Evolutionary conservation across 306 rosid species (phyloP), one percentile per base, ranked within the genome.

Genomic region (Ammopiptanthus mongolicus): DNA sequence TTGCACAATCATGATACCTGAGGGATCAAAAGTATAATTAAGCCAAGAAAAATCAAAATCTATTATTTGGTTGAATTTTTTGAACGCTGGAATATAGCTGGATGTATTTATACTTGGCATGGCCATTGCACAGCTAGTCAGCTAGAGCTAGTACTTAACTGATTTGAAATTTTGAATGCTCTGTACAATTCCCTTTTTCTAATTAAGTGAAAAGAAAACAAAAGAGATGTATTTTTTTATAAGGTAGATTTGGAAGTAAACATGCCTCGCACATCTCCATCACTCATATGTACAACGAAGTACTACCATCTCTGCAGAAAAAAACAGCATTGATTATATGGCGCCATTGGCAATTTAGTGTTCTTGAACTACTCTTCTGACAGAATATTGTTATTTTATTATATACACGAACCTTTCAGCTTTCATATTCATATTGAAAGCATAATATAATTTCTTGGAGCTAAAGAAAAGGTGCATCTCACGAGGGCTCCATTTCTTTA

Each of bases 391-490:
- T 25, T 25, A 52, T 31, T 61, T 17, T 76, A 18, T 62, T 46
- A 61, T 52, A 41, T 21, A 28, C 48, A 70, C 22, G 67, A 81
- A 33, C 1, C n/a, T n/a, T 23, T 1, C 1, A 23, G 69, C 60
- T 18, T 79, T 48, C 31, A 50, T 48, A 46, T 78, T 52, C 41
- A 19, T 42, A 41, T 80, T 80, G 73, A 67, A 63, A 75, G 84
- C 86, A 79, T 73, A 81, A 41, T 76, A 82, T 75, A 72, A 71
- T 93, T 62, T 73, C 97, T 85, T 89, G 85, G 21, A 83, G 84
- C 84, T 60, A 79, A 93, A 93, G 96, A 76, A 88, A 87, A 78
- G 95, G 83, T 78, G 80, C 71, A 66, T 55, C 53, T 91, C 91
- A 83, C 88, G 88, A 86, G 91, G 88, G 64, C 65, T 64, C n/a